Base-by-base conservation (phyloP, 257 asterid genomes). In the Solanum tarijense region DNA sequence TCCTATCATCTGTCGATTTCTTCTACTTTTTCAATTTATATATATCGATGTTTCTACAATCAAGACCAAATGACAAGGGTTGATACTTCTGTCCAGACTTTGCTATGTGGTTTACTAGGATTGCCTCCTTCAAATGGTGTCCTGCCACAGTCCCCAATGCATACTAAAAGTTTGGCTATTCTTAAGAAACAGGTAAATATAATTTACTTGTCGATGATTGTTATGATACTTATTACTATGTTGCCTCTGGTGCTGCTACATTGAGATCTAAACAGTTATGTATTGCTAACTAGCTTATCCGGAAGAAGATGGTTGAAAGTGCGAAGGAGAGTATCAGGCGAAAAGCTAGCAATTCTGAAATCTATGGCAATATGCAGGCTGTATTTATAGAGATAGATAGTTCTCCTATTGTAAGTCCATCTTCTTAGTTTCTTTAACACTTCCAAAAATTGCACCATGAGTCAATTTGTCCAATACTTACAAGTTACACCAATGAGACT, bases 81-180 rank as follows among this genome's bases (percentile, higher is more conserved):
- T n/a, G 62, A 4, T 32, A 9, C 52, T 27, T 75, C 55, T 41
- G 32, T 39, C 39, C n/a, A 23, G 97, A 94, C 95, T 29, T 84
- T 94, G 87, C 88, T 94, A 2, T 94, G 97, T 82, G 97, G 95
- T 27, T 75, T 94, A 87, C 79, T 92, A 31, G 97, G 95, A 31
- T 85, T 94, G 71, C 97, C 95, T 43, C 97, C 97, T 90, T 92
- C 95, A 18, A 94, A 94, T 85, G 97, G 97, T 14, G 97, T 94
- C 39, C 88, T 94, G 81, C 97, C 95, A 0, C 95, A 94, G 68
- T 94, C 97, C 41, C 95, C 97, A 25, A 93, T 93, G 97, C 97
- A 93, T 46, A 92, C 94, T 1, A 94, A 89, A 68, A 94, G 93
- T 71, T 86, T 94, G 84, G 94, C 93, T 20, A 91, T 93, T 88